phyloP scores from a whole-genome alignment of 495 filamentous ascomycete genomes.

The Daldinia bambusicola region DNA sequence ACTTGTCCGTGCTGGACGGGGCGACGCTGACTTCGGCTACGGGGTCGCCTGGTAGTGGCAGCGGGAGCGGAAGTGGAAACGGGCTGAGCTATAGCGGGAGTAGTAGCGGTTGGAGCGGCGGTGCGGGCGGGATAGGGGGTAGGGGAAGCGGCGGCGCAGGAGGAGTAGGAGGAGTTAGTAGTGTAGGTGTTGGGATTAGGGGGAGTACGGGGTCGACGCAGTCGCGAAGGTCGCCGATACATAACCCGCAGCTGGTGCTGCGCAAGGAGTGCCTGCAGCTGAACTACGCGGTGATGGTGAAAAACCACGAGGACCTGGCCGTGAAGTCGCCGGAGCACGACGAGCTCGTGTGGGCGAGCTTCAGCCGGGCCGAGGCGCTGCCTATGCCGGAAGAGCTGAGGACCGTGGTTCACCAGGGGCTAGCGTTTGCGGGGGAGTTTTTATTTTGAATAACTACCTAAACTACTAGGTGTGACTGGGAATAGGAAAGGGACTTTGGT shows the following conservation, averaged over 20 bases:
- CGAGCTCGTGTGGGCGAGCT: constrained; percentile 48
- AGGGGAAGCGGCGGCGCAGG: not conserved
- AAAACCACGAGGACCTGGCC: constrained; percentile 33
- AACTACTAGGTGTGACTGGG: no score
- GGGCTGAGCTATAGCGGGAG: not conserved
- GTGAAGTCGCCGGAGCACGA: constrained; percentile 36
- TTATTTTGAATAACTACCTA: constrained; percentile 18
- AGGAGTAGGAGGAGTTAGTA: not conserved
- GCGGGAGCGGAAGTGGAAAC: not conserved
- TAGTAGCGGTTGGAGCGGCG: not conserved
- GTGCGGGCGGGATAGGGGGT: not conserved
- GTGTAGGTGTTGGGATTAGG: not conserved
- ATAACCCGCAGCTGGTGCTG: constrained; percentile 30
- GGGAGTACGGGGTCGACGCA: not conserved
- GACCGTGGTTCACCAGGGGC: constrained; percentile 40
- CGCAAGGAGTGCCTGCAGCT: constrained; percentile 41
- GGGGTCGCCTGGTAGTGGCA: not conserved
- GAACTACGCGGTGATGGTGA: constrained; percentile 45
- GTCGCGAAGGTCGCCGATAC: constrained; percentile 24
- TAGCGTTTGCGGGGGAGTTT: constrained; percentile 44
- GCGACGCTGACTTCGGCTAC: constrained; percentile 29
- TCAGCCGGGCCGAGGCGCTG: constrained; percentile 31
- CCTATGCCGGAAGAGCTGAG: constrained; percentile 43
- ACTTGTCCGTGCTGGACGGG: constrained; percentile 26
- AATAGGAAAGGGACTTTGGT: not conserved